These are phyloP conservation scores for Trichoderma sp. DNA, from an alignment of 2,329 filamentous ascomycete genomes.

Conservation along the genomic window DNA sequence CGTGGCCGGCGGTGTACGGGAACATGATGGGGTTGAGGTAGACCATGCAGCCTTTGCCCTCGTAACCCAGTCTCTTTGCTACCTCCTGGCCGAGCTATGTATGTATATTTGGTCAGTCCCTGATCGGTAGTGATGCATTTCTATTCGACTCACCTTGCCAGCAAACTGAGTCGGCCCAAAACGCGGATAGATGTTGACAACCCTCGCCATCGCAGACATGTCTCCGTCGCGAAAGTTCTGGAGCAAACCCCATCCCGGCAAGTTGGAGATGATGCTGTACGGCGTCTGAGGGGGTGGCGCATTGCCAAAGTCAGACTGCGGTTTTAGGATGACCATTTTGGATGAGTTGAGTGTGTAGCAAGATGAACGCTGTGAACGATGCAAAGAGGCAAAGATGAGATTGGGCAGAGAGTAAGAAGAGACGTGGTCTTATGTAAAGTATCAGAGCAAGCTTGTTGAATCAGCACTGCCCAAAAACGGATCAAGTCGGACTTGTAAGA, in stretches of 20 bases:
- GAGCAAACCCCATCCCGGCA: slow-evolving; percentile 47
- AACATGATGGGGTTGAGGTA: slow-evolving; percentile 39
- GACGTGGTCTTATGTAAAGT: slow-evolving; percentile 1
- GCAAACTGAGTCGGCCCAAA: slow-evolving; percentile 45
- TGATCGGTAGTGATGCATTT: too few species aligned
- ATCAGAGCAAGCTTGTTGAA: neutral
- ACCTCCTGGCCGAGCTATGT: slow-evolving; percentile 46
- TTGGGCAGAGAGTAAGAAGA: neutral
- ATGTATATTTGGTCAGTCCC: too few species aligned
- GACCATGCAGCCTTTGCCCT: slow-evolving; percentile 34
- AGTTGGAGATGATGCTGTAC: slow-evolving; percentile 50
- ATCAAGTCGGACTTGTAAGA: neutral
- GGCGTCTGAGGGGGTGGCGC: slow-evolving; percentile 50
- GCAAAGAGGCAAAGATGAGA: neutral
- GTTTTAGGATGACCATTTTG: slow-evolving; percentile 42
- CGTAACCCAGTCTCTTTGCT: slow-evolving; percentile 35
- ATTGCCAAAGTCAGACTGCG: slow-evolving; percentile 46
- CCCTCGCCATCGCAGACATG: slow-evolving; percentile 34
- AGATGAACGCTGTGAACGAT: too few species aligned
- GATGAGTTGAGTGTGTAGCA: neutral
- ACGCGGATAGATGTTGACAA: slow-evolving; percentile 51
- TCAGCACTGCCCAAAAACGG: neutral
- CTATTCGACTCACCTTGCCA: slow-evolving; percentile 40
- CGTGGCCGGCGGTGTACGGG: slow-evolving; percentile 36
- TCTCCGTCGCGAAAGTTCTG: slow-evolving; percentile 47